Conservation (phyloP, 768 basidiomycete species). For the Phylloporus sp. region DNA sequence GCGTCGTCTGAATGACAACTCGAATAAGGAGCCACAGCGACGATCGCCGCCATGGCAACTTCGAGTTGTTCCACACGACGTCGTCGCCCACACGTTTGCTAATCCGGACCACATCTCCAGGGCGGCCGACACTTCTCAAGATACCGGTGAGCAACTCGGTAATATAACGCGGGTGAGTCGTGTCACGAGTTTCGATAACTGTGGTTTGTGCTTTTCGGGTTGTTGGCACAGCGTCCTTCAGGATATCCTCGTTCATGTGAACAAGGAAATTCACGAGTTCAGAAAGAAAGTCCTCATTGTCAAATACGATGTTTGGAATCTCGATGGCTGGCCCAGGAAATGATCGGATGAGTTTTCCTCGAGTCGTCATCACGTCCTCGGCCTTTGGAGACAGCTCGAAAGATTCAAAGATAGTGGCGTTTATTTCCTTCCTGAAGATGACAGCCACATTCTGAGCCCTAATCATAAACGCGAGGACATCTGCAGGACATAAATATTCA, state of each 20-base stretch:
- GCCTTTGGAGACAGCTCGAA: constrained; percentile 43
- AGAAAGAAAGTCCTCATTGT: constrained; percentile 26
- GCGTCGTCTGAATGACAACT: constrained; percentile 40
- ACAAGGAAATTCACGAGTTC: constrained; percentile 31
- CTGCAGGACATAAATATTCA: constrained; percentile 21
- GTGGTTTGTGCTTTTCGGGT: constrained; percentile 34
- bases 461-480: constrained; percentile 35
- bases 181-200: constrained; percentile 37
- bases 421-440: constrained; percentile 31
- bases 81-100: constrained; percentile 46
- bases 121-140: constrained; percentile 34
- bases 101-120: constrained; percentile 29
- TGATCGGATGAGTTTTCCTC: constrained; percentile 43
- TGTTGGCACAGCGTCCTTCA: constrained; percentile 31
- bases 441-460: constrained; percentile 48
- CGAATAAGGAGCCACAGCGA: constrained; percentile 48
- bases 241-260: constrained; percentile 27
- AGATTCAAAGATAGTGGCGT: constrained; percentile 36
- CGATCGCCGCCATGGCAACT: constrained; percentile 47
- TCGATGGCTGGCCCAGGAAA: constrained; percentile 46
- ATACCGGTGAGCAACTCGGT: constrained; percentile 43
- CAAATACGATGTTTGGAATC: constrained; percentile 28
- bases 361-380: constrained; percentile 32
- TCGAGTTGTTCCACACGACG: constrained; percentile 38
- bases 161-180: constrained; percentile 42